Base-by-base conservation (phyloP, 2,329 filamentous ascomycete genomes). In the Verticillium zaregamsianum region DNA sequence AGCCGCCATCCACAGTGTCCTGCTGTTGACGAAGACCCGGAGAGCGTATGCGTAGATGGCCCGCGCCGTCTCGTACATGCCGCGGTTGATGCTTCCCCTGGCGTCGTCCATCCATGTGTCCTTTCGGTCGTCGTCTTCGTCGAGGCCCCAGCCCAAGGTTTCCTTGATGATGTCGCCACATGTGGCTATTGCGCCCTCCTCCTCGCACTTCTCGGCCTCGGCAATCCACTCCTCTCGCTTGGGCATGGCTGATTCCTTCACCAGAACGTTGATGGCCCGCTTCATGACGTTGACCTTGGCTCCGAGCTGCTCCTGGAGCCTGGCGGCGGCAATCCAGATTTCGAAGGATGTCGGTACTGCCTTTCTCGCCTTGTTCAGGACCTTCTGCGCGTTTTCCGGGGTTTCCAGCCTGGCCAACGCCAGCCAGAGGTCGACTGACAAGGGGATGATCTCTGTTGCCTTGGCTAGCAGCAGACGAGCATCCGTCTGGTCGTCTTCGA, bases 61-160 rank as follows among this genome's bases (percentile, higher is more conserved):
- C 61, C 94, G 84, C 1, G 95, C 94, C 1, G 95, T 98, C 73
- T 93, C 92, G 70, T 93, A 97, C 70, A 84, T 90, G 54, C 91
- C 93, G 63, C 93, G 83, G 62, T 87, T 88, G 71, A 93, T 93
- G 69, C 91, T 92, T 17, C 85, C 82, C 70, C 90, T 92, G 0
- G 94, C 94, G 72, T 99, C 96, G 67, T 97, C 92, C 80, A 94
- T 89, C 93, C 94, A 99, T 15, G 93, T 92, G 66, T 97, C 92
- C 74, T 96, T 96, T 32, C 95, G 89, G 72, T 98, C 94, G 68
- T 99, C 95, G 68, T 98, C 93, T 75, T 98, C 94, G 67, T 98
- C 95, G 39, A 99, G 80, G 3, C 90, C 87, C 88, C 92, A 99
- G 17, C 93, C 94, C 0, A 99, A 84, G 0, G 95, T 99, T 71